Conservation (phyloP, 2,329 filamentous ascomycete species). For the Colletotrichum australisinense region DNA sequence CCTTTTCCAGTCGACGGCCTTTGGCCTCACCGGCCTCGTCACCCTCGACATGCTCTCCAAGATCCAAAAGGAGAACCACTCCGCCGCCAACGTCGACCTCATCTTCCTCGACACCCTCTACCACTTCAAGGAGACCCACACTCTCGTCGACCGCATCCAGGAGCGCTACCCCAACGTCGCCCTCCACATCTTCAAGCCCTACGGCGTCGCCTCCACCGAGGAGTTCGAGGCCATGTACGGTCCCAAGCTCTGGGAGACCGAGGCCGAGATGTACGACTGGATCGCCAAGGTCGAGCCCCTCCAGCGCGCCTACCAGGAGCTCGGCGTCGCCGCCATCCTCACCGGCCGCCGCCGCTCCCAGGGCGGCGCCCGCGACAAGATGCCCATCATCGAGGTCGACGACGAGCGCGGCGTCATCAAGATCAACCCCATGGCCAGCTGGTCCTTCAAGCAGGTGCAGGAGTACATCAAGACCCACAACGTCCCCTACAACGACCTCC, state of each 20-base stretch:
- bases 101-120: conserved; percentile 89
- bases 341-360: conserved; percentile 93
- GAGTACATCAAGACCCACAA: conserved; percentile 86
- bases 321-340: conserved; percentile 89
- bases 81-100: conserved; percentile 69
- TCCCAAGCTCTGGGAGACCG: conserved; percentile 83
- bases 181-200: conserved; percentile 91
- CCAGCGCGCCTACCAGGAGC: conserved; percentile 87
- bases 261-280: conserved; percentile 94
- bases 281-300: conserved; percentile 97
- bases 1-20: conserved; percentile 88
- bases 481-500: conserved; percentile 92
- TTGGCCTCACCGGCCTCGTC: conserved; percentile 83
- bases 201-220: conserved; percentile 75
- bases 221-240: conserved; percentile 89
- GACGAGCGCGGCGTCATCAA: conserved; percentile 90
- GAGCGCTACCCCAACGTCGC: conserved; percentile 81
- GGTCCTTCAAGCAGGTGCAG: conserved; percentile 91
- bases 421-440: conserved; percentile 96
- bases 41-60: conserved; percentile 89
- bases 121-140: conserved; percentile 83
- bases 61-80: conserved; percentile 72
- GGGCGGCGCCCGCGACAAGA: conserved; percentile 89
- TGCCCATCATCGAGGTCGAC: conserved; percentile 93
- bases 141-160: conserved; percentile 79